Percentiles rank a stretch among this genome's conserved stretches.
Conservation (phyloP, 768 basidiomycete species). For the Hemileccinum impolitum region DNA sequence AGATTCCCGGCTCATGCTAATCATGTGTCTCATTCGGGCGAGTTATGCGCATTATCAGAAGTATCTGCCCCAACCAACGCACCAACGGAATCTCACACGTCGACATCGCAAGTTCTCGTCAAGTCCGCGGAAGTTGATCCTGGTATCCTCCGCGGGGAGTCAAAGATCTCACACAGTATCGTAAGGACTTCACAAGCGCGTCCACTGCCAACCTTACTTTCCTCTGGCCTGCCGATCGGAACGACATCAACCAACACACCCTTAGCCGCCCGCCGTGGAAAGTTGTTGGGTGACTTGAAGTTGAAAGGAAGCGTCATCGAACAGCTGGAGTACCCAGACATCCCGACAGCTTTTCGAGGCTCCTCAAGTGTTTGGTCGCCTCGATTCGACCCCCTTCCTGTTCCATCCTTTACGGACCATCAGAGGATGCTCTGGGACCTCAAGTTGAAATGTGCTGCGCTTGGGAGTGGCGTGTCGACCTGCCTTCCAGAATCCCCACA, state of each 20-base stretch:
- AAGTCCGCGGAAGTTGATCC: conserved; percentile 10
- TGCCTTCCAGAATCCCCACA: conserved; percentile 6
- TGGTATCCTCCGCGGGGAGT: conserved; percentile 5
- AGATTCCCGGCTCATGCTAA: not conserved
- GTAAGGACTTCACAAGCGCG: conserved; percentile 1
- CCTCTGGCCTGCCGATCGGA: not conserved
- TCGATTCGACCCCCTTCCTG: conserved; percentile 16
- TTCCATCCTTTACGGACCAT: conserved; percentile 28
- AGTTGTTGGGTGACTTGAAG: conserved; percentile 29
- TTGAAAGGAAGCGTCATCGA: conserved; percentile 17
- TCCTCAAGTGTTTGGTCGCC: conserved; percentile 34
- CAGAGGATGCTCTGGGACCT: conserved; percentile 37
- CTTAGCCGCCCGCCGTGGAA: conserved; percentile 40
- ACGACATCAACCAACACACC: conserved; percentile 15
- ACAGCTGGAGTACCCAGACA: conserved; percentile 35
- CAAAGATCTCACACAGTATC: conserved; percentile 1
- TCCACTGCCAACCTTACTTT: not conserved
- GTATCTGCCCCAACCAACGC: not conserved
- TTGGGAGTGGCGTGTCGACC: conserved; percentile 15
- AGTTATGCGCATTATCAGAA: conserved; percentile 1
- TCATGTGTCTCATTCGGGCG: conserved; percentile 2
- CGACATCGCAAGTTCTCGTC: not conserved
- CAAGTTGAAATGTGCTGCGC: conserved; percentile 29
- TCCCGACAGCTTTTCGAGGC: conserved; percentile 42
- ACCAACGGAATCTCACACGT: conserved; percentile 1